Percentiles rank a stretch among this genome's conserved stretches.
Evolutionary conservation across 78 protist genomes (phyloP).

Genomic region (Planoprotostelium fungivorum): DNA sequence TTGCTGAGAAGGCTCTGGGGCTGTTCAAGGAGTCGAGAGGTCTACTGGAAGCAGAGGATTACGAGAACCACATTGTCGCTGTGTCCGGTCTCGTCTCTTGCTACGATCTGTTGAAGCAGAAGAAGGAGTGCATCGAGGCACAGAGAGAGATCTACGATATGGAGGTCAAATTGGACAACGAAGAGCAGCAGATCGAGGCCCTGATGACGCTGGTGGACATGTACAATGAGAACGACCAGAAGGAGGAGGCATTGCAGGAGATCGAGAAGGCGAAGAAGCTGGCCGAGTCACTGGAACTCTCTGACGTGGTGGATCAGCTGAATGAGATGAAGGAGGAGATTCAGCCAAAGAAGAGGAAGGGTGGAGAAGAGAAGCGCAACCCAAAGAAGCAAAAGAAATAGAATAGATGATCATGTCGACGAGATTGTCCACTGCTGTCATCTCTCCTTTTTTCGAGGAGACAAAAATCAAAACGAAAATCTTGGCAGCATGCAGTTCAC

Average conservation of each 20-base stretch:
- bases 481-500: no score
- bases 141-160: neutral
- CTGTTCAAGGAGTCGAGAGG: neutral
- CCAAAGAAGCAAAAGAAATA: neutral
- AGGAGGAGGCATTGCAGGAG: neutral
- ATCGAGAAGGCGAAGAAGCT: neutral
- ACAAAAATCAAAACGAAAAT: no score
- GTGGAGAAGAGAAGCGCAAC: no score
- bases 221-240: neutral
- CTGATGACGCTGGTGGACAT: neutral
- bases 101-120: neutral
- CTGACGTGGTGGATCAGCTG: neutral
- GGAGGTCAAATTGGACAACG: neutral
- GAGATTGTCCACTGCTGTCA: no score
- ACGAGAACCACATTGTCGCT: neutral
- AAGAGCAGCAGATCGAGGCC: neutral
- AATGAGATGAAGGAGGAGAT: neutral
- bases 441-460: no score
- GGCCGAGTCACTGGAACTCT: neutral
- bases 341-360: neutral
- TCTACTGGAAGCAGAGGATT: neutral
- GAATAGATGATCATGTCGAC: no score
- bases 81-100: neutral
- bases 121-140: neutral
- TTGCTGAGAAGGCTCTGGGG: neutral